Base-by-base conservation (phyloP, 2,329 filamentous ascomycete genomes). In the Triangularia setosa region DNA sequence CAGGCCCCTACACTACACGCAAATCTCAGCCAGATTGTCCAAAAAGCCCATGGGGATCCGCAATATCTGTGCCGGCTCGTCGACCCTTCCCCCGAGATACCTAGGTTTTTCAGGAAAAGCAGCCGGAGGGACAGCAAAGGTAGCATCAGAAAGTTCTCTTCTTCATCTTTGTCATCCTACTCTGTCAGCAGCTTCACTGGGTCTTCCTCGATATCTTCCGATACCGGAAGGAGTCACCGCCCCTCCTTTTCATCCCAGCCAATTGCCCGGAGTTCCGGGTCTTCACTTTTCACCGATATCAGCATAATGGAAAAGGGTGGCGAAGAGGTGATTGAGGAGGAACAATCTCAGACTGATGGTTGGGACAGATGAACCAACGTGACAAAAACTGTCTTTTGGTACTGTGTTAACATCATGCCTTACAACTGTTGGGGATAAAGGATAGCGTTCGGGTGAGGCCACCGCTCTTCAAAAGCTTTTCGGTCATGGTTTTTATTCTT, bases 301-400 rank as follows among this genome's bases (percentile, higher is more conserved):
- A 12, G n/a, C n/a, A n/a, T n/a, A n/a, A n/a, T n/a, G n/a, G n/a
- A 48, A 21, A 48, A 18, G n/a, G 12, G 11, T 21, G 40, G 21
- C 8, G 40, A 48, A 9, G 40, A 9, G 4, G 40, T 48, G 40
- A 48, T 48, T 48, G 40, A 48, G 18, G 40, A 48, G n/a, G 40
- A 48, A 48, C 3, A 6, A 48, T 21, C n/a, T n/a, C n/a, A n/a
- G n/a, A n/a, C n/a, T n/a, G 18, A 48, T 48, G 18, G 11, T 8
- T 8, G 16, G 14, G 7, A 48, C 4, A 48, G 18, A 8, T 2
- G 12, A 18, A 9, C 25, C 23, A 57, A 57, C 11, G 33, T 33
- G 54, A 27, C 27, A 57, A 57, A 57, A 18, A 57, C 54, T 57
- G 54, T 57, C 54, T 57, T 57, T 30, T 57, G 54, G 40, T 21